A percentile compares a stretch with the other conserved stretches of the same genome.
Conservation (phyloP, 1,284 basidiomycete genomes). For the Laetiporus sulphureus region DNA sequence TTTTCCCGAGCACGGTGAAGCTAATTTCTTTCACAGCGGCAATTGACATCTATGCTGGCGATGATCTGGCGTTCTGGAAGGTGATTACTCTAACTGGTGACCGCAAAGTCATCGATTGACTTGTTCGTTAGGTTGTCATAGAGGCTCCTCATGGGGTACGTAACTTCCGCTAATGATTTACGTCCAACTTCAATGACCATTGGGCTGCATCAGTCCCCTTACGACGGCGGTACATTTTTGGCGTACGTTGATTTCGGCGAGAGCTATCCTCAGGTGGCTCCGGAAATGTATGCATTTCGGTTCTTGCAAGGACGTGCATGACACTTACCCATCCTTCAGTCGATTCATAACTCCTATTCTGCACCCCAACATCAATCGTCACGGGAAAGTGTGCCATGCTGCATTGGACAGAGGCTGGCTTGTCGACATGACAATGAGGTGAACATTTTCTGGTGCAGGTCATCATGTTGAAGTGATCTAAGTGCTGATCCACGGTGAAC, state of each 20-base stretch:
- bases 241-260: constrained; percentile 10
- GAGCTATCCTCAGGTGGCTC: constrained; percentile 7
- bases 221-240: constrained; percentile 9
- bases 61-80: constrained; percentile 12
- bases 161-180: background rate
- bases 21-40: constrained; percentile 5
- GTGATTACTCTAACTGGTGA: background rate
- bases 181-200: background rate
- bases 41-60: constrained; percentile 7
- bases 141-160: constrained; percentile 9
- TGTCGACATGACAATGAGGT: constrained; percentile 11
- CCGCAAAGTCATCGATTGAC: background rate
- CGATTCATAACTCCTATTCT: constrained; percentile 10
- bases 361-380: constrained; percentile 11
- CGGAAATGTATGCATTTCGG: constrained; percentile 6
- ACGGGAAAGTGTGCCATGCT: constrained; percentile 10
- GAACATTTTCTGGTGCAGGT: background rate
- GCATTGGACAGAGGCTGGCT: constrained; percentile 10
- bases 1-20: no score
- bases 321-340: background rate
- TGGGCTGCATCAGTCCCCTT: constrained; percentile 5
- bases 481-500: background rate
- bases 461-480: no score
- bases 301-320: background rate
- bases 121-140: constrained; percentile 8